Percentiles rank a stretch among this genome's conserved stretches.
Conservation (phyloP, 2,329 filamentous ascomycete genomes). For the Beauveria sp. region DNA sequence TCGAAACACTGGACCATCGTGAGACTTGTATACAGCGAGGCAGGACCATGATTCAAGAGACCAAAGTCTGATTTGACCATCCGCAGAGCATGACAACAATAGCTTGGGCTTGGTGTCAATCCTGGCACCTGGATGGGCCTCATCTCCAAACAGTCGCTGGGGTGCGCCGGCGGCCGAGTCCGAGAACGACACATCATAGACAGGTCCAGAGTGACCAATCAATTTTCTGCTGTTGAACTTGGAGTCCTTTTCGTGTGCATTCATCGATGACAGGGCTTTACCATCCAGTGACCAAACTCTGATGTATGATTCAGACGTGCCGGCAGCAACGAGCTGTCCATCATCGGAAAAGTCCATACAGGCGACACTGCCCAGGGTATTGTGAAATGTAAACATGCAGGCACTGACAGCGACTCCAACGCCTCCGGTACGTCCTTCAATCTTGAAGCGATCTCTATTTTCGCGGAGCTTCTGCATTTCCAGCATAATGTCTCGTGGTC, state of each 20-base stretch:
- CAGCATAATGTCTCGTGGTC: slow-evolving; percentile 83
- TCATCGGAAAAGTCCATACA: slow-evolving; percentile 95
- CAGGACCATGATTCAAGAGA: slow-evolving; percentile 88
- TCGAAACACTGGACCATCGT: slow-evolving; percentile 83
- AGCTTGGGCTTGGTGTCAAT: slow-evolving; percentile 58
- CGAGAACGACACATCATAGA: slow-evolving; percentile 87
- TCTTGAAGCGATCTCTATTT: slow-evolving; percentile 83
- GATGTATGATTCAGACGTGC: slow-evolving; percentile 91
- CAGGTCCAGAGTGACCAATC: slow-evolving; percentile 82
- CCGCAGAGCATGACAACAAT: slow-evolving; percentile 78
- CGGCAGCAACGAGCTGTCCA: slow-evolving; percentile 75
- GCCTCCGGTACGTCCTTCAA: slow-evolving; percentile 76
- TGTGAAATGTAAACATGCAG: slow-evolving; percentile 98
- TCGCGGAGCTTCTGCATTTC: slow-evolving; percentile 93
- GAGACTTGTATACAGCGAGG: slow-evolving; percentile 87
- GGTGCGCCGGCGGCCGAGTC: slow-evolving; percentile 53
- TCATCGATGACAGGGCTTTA: slow-evolving; percentile 64
- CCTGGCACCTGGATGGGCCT: slow-evolving; percentile 32
- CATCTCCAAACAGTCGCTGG: slow-evolving; percentile 42
- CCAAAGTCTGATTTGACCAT: slow-evolving; percentile 87
- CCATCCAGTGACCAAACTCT: slow-evolving; percentile 90
- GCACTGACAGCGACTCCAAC: slow-evolving; percentile 77
- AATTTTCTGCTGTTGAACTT: slow-evolving; percentile 61
- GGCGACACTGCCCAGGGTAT: slow-evolving; percentile 84
- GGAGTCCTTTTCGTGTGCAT: slow-evolving; percentile 48